Evolutionary conservation across 169 alveolate genomes (phyloP).

Genomic region (Cryptosporidium tyzzeri): DNA sequence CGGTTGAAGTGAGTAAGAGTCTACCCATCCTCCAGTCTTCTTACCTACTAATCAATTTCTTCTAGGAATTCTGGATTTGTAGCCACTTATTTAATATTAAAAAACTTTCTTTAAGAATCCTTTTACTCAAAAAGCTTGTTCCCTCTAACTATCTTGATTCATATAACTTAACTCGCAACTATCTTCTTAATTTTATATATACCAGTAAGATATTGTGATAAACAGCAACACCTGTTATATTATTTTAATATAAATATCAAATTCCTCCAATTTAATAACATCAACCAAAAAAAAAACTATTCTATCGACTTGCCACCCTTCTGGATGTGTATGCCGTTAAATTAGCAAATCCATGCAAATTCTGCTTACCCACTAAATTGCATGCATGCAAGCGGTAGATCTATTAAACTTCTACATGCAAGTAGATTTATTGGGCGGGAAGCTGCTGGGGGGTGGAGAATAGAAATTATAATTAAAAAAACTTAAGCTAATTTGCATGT

Average conservation of each 20-base stretch:
- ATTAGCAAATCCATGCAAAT: neutral
- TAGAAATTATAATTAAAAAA: too few relatives aligned
- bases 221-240: too few relatives aligned
- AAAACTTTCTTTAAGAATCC: too few relatives aligned
- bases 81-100: too few relatives aligned
- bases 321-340: slow-evolving; percentile 2
- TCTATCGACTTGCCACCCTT: neutral
- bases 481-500: too few relatives aligned
- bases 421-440: slow-evolving; percentile 30
- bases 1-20: neutral
- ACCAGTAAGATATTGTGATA: too few relatives aligned
- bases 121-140: neutral
- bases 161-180: neutral
- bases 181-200: too few relatives aligned
- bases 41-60: neutral
- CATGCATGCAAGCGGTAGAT: slow-evolving; percentile 55
- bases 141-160: neutral
- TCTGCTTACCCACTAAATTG: slow-evolving; percentile 5
- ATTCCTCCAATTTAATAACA: neutral
- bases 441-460: too few relatives aligned
- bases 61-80: neutral
- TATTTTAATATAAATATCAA: too few relatives aligned
- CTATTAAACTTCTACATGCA: slow-evolving; percentile 35
- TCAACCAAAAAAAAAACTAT: neutral
- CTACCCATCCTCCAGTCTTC: slow-evolving; percentile 12